phyloP scores from a whole-genome alignment of 495 filamentous ascomycete species.

The Jackrogersella minutella region DNA sequence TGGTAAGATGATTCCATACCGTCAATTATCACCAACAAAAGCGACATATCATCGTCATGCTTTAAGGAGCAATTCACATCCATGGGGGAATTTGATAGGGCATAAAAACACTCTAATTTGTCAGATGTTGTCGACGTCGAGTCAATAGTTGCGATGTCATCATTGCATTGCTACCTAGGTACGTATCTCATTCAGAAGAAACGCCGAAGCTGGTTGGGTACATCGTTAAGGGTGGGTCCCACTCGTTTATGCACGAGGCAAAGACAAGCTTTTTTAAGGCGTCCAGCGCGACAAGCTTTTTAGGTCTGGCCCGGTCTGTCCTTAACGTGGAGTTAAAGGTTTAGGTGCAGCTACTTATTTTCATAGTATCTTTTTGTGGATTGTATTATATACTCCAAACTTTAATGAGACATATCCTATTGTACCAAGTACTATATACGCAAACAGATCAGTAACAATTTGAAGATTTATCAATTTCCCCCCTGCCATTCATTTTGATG shows the following conservation, averaged over 20 bases:
- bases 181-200: no score
- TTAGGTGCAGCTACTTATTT: background rate
- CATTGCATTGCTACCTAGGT: constrained; percentile 27
- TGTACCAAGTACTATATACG: background rate
- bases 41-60: no score
- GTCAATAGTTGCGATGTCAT: constrained; percentile 35
- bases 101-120: constrained; percentile 20
- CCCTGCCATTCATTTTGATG: constrained; percentile 9
- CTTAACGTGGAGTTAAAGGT: background rate
- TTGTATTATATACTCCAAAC: background rate
- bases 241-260: constrained; percentile 39
- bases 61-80: background rate
- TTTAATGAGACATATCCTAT: background rate
- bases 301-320: constrained; percentile 36
- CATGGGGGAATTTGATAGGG: background rate
- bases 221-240: constrained; percentile 13
- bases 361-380: background rate
- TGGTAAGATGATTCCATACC: constrained; percentile 2
- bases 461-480: background rate
- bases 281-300: constrained; percentile 38
- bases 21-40: no score
- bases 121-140: constrained; percentile 11
- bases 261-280: constrained; percentile 44
- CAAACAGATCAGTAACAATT: no score
- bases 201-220: constrained; percentile 20